A percentile compares a stretch with the other conserved stretches of the same genome.
These are phyloP conservation scores for Penicillium hesseltinei DNA, from an alignment of 2,329 filamentous ascomycete species.

Conservation along the genomic window DNA sequence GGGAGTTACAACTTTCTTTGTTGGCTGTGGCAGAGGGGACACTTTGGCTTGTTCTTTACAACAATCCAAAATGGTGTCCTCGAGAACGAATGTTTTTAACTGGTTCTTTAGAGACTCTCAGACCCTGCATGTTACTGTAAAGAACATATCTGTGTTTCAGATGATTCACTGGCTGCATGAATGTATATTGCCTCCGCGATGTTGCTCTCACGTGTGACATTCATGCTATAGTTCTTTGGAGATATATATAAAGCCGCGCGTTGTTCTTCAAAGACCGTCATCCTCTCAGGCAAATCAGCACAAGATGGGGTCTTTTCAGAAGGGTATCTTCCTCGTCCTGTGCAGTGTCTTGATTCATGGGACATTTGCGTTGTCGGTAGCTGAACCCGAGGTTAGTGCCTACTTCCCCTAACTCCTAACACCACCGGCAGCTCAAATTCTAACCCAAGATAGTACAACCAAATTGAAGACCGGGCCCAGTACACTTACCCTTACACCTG, in stretches of 20 bases:
- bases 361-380: neutral
- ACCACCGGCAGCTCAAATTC: neutral
- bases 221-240: neutral
- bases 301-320: neutral
- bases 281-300: neutral
- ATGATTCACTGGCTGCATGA: conserved; percentile 1
- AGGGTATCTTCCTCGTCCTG: neutral
- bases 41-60: neutral
- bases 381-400: neutral
- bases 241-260: neutral
- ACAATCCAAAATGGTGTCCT: neutral
- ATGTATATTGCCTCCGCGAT: neutral
- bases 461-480: neutral
- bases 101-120: neutral
- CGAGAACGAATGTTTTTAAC: neutral
- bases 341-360: neutral
- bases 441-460: neutral
- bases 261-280: neutral
- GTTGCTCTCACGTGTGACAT: neutral
- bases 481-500: neutral
- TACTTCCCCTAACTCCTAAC: neutral
- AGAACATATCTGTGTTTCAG: neutral
- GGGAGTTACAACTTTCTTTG: neutral
- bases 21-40: neutral
- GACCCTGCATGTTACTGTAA: neutral